A percentile compares a stretch with the other conserved stretches of the same genome.
Conservation (phyloP, 352 stramenopile species). For the Thraustochytrium striatum region DNA sequence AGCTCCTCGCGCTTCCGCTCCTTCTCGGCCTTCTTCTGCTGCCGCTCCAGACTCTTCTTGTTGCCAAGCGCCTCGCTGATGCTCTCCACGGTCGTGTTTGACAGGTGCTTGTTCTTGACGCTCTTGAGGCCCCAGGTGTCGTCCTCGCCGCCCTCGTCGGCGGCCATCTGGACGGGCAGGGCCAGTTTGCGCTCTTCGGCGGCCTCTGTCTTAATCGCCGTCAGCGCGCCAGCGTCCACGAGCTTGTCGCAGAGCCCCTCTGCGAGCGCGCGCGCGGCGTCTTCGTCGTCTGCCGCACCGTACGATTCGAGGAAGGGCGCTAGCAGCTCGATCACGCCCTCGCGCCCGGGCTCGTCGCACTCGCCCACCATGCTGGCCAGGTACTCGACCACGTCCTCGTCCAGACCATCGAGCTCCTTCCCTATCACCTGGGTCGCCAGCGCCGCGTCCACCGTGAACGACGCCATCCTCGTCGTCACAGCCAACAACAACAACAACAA, state of each 20-base stretch:
- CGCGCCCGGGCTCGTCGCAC: conserved; percentile 25
- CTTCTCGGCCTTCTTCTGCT: conserved; percentile 45
- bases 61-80: conserved; percentile 44
- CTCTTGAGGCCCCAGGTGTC: conserved; percentile 37
- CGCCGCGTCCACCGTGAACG: neutral
- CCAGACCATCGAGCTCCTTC: neutral
- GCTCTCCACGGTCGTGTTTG: conserved; percentile 37
- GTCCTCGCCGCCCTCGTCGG: conserved; percentile 1
- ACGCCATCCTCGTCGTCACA: neutral
- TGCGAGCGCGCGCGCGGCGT: neutral
- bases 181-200: no score
- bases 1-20: conserved; percentile 36
- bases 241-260: neutral
- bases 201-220: neutral
- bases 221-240: neutral
- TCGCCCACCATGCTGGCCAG: conserved; percentile 23
- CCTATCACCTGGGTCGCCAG: neutral
- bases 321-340: conserved; percentile 24
- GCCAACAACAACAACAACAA: neutral
- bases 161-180: neutral
- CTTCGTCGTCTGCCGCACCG: neutral
- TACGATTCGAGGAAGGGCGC: conserved; percentile 39
- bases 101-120: neutral
- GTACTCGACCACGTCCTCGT: conserved; percentile 40
- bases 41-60: conserved; percentile 42